Conservation (phyloP, 768 basidiomycete species). For the Nidularia sp. region DNA sequence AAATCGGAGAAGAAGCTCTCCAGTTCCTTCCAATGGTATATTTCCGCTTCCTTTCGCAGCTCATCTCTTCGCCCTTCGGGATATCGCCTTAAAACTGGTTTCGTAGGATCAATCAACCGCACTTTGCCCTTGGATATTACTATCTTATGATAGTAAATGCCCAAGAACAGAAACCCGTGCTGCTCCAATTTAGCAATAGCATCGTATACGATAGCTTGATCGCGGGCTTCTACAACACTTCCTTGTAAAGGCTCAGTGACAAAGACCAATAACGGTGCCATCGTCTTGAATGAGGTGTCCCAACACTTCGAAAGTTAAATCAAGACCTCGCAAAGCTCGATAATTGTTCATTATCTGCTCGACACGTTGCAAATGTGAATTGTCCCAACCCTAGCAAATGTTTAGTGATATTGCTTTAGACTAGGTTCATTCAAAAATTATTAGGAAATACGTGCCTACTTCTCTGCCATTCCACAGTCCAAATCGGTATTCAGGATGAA, state of each 20-base stretch:
- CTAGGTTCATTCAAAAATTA: background rate
- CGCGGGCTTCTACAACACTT: background rate
- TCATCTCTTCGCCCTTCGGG: background rate
- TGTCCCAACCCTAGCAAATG: background rate
- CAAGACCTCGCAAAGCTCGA: background rate
- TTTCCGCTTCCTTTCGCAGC: background rate
- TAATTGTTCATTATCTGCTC: background rate
- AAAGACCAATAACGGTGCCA: background rate
- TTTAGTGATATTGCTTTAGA: background rate
- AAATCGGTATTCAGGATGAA: background rate
- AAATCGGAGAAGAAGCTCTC: background rate
- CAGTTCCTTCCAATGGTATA: background rate
- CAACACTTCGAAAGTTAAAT: background rate
- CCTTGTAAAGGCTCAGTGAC: background rate
- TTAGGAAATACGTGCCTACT: background rate
- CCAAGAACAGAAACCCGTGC: background rate
- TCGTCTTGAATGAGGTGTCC: background rate
- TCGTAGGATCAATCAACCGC: background rate
- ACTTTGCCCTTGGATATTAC: background rate
- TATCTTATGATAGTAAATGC: background rate
- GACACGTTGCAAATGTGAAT: background rate
- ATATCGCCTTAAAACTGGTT: background rate
- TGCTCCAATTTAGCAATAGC: background rate
- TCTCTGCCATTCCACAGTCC: background rate
- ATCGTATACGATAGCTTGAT: background rate